These are phyloP conservation scores for Suillus luteus DNA, from an alignment of 768 basidiomycete genomes.

Conservation along the genomic window DNA sequence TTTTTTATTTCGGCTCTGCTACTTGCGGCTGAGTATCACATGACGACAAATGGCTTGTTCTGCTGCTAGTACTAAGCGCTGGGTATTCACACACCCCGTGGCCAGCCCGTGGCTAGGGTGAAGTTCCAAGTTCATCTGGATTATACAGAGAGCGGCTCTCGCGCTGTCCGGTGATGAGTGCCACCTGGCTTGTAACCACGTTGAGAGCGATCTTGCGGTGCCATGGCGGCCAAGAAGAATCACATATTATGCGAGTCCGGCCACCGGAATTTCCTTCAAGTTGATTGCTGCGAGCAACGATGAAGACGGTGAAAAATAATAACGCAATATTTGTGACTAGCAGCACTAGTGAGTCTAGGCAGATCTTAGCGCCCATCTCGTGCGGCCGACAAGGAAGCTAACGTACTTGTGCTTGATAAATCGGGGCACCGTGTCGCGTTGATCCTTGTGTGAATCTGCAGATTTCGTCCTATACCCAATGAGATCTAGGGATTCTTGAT, in stretches of 20 bases:
- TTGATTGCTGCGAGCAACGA: too few species aligned
- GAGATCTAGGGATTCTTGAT: neutral
- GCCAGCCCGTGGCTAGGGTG: too few species aligned
- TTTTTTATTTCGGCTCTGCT: slow-evolving; percentile 7
- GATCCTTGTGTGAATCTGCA: slow-evolving; percentile 1
- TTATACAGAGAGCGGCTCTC: neutral
- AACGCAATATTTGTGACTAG: too few species aligned
- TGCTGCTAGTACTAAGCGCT: too few species aligned
- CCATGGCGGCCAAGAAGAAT: neutral
- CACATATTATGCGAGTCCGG: neutral
- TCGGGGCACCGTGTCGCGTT: slow-evolving; percentile 1
- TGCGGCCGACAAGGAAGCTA: slow-evolving; percentile 1
- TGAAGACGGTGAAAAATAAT: too few species aligned
- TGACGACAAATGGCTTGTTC: neutral
- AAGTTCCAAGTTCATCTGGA: too few species aligned
- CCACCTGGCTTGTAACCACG: neutral
- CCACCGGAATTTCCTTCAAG: too few species aligned
- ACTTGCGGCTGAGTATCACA: neutral
- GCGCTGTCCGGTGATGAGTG: slow-evolving; percentile 1
- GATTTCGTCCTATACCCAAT: slow-evolving; percentile 7
- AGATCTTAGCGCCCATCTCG: neutral
- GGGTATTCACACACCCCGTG: neutral
- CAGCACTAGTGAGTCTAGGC: too few species aligned
- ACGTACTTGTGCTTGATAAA: slow-evolving; percentile 5
- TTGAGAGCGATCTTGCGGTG: neutral